Evolutionary conservation across 2,329 filamentous ascomycete species (phyloP), one percentile per base, ranked within the genome.

Genomic region (Juglanconis juglandina): DNA sequence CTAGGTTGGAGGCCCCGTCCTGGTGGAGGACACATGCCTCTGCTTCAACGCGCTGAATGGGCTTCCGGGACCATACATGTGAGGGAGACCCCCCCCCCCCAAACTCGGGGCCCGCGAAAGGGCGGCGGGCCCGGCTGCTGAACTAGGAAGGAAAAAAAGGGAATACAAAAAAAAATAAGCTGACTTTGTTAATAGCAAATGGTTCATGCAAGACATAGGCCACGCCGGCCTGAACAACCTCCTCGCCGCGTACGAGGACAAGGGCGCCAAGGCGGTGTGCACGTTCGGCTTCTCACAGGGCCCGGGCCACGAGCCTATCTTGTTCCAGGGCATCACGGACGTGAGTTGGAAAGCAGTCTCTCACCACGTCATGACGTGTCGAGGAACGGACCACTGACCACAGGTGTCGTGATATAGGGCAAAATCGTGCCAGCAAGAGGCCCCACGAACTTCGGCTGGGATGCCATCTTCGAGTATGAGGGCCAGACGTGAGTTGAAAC

Each of bases 61-160:
- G n/a, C 82, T 99, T 35, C 95, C 95, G 2, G 95, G 95, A 1
- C 92, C 94, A 46, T 99, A 99, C 74, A 96, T 99, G 94, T 96
- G 81, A 67, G 85, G 24, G 13, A 2, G 41, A 33, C 11, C 39
- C 17, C 32, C n/a, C 5, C 30, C 33, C 53, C 50, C 1, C 24
- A 24, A 24, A 24, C 24, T 24, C 24, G 24, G 24, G 24, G 24
- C 24, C 24, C 24, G 24, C 24, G 24, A 24, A 24, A 24, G 24
- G 24, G 24, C 24, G 24, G 24, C 24, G 24, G 24, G 24, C 24
- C 24, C 24, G 24, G 24, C 24, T 24, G 24, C 24, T 24, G 24
- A 24, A 24, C 24, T 2, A 24, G 24, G 24, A 24, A 24, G 24
- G 2, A 24, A 24, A 24, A 24, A 24, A 24, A 24, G 24, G 24